Evolutionary conservation across 73 alveolate species (phyloP), one percentile per base, ranked within the genome.

Genomic region (Stentor coeruleus): DNA sequence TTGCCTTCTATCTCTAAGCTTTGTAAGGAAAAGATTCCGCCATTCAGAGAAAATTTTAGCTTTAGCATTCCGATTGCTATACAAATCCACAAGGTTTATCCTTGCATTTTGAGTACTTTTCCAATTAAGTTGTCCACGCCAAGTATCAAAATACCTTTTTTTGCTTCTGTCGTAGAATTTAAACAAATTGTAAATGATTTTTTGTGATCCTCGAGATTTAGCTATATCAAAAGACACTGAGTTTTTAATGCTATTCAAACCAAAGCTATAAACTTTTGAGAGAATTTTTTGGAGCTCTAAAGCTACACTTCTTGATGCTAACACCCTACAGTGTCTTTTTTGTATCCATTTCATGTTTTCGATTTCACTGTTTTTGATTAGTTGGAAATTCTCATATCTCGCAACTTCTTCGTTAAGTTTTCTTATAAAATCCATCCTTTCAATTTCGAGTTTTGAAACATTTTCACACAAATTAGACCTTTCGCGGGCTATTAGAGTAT

Each of bases 311-410:
- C 39, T 20, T 20, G 49, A 14, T 66, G 79, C 79, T 26, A 66
- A 33, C 14, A 66, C n/a, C 37, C 79, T 66, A 33, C 79, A 26
- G 37, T 66, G 79, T 66, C 39, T 66, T 26, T 66, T 66, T 28
- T 66, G 79, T 28, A 66, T 33, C 42, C 36, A 66, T 33, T 66
- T 66, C 42, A 66, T 66, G 33, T 66, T 66, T 33, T 66, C 79
- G 33, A 31, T 66, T 31, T 66, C 79, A 26, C 33, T 20, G 14
- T 66, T 66, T 66, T 66, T 66, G n/a, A 31, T 20, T 20, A 57
- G 15, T 57, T 57, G 73, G 73, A 20, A 57, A 57, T 57, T 57
- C 28, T 57, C 73, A n/a, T 20, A 20, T 2, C 73, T 57, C 28
- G 28, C 73, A 57, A 31, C 73, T 57, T 57, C 73, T 20, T 57